Conservation (phyloP, 2,329 filamentous ascomycete species). For the Esteya vermicola region DNA sequence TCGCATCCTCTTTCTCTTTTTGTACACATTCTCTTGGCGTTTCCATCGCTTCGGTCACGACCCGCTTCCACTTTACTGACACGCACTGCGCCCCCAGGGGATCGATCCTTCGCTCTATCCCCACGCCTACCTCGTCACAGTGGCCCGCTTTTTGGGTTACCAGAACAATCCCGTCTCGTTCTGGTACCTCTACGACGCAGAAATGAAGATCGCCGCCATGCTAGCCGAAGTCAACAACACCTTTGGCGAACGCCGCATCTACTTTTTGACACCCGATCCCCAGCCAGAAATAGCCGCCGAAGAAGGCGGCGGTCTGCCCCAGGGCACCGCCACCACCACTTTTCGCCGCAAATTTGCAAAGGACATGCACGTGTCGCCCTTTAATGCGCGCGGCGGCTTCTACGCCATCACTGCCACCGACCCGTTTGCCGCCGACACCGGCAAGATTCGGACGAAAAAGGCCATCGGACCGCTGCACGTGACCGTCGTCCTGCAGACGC, state of each 20-base stretch:
- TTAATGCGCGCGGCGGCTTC: conserved; percentile 47
- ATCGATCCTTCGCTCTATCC: conserved; percentile 47
- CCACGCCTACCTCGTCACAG: conserved; percentile 57
- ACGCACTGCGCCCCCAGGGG: conserved; percentile 24
- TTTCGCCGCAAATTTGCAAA: conserved; percentile 47
- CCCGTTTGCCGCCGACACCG: conserved; percentile 25
- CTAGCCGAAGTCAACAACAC: conserved; percentile 66
- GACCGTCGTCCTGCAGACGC: conserved; percentile 46
- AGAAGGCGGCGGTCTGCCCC: too few relatives aligned
- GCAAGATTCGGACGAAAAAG: too few relatives aligned
- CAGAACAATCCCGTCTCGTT: conserved; percentile 66
- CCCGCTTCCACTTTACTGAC: not conserved
- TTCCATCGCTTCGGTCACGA: too few relatives aligned
- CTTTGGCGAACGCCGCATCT: conserved; percentile 57
- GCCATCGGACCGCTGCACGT: too few relatives aligned
- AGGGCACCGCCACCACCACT: too few relatives aligned
- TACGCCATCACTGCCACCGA: conserved; percentile 38
- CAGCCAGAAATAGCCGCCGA: not conserved
- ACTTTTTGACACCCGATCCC: conserved; percentile 29
- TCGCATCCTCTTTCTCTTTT: not conserved
- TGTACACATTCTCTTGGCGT: too few relatives aligned
- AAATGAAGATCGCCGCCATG: conserved; percentile 45
- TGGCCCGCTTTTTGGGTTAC: conserved; percentile 53
- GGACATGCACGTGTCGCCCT: conserved; percentile 64
- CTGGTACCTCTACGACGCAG: conserved; percentile 58